Evolutionary conservation across 306 rosid species (phyloP).

Genomic region (Cucumis sativus): Cucumber_9930_V3 NC_026659.2:8203501-8204000

Average conservation of each 20-base stretch:
- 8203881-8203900: not conserved
- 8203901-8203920: not conserved
- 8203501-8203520: not conserved
- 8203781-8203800: conserved; percentile 91
- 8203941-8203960: not conserved
- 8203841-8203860: not conserved
- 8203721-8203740: conserved; percentile 65
- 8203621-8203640: conserved; percentile 95
- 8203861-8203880: not conserved
- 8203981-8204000: conserved; percentile 7
- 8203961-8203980: not conserved
- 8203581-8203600: conserved; percentile 57
- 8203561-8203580: conserved; percentile 36
- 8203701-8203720: conserved; percentile 2
- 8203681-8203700: conserved; percentile 12
- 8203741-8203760: conserved; percentile 43
- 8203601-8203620: conserved; percentile 75
- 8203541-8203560: not conserved
- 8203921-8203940: not conserved
- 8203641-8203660: conserved; percentile 85
- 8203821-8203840: not conserved
- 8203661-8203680: conserved; percentile 13
- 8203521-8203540: not conserved
- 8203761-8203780: conserved; percentile 44
- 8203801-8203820: conserved; percentile 43